Conservation (phyloP, 2,329 filamentous ascomycete genomes). For the Penicillium sp. region DNA sequence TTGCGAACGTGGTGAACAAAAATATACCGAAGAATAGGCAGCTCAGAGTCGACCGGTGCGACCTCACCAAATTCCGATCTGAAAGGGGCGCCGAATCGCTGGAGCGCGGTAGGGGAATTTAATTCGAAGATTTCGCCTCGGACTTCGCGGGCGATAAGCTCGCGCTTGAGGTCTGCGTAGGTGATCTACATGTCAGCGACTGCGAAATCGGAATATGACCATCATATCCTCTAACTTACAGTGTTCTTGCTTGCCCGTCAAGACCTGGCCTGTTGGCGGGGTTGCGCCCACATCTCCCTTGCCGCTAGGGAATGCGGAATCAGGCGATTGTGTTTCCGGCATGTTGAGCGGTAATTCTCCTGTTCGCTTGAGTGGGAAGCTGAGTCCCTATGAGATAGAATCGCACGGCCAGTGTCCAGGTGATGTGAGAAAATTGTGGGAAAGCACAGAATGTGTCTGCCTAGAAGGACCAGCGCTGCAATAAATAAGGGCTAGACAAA, state of each 20-base stretch:
- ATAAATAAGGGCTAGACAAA: conserved; percentile 9
- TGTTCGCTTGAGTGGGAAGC: neutral
- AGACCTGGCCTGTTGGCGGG: conserved; percentile 47
- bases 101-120: conserved; percentile 86
- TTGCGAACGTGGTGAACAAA: conserved; percentile 97
- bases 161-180: conserved; percentile 75
- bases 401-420: neutral
- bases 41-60: conserved; percentile 81
- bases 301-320: conserved; percentile 12
- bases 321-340: conserved; percentile 6
- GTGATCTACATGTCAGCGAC: conserved; percentile 6
- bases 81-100: conserved; percentile 91
- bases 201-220: neutral
- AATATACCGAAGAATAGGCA: conserved; percentile 88
- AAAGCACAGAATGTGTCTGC: conserved; percentile 23
- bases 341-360: conserved; percentile 4
- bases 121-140: conserved; percentile 84
- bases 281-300: conserved; percentile 14
- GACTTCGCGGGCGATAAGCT: conserved; percentile 83
- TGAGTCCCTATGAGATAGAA: neutral
- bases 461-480: conserved; percentile 20
- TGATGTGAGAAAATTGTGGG: neutral
- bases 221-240: conserved; percentile 50
- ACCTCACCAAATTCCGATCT: conserved; percentile 86
- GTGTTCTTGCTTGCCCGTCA: conserved; percentile 97